These are phyloP conservation scores for Quercus robur DNA, from an alignment of 306 rosid genomes.

Conservation along the genomic window DNA sequence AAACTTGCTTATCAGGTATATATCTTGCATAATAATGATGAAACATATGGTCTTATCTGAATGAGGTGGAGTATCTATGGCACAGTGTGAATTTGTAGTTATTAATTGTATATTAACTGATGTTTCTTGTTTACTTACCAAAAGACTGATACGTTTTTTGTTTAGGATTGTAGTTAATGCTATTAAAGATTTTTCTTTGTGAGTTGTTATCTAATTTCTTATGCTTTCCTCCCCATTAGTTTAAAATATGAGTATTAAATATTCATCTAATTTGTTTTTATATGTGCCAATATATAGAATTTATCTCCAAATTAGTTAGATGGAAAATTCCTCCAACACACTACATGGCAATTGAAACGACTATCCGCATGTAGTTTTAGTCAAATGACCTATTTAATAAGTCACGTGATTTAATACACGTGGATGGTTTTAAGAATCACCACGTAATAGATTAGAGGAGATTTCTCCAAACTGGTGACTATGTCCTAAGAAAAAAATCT, in stretches of 20 bases:
- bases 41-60: conserved; percentile 8
- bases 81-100: not conserved
- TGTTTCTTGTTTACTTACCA: not conserved
- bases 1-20: conserved; percentile 94
- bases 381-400: no score
- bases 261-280: not conserved
- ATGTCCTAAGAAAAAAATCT: not conserved
- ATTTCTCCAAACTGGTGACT: no score
- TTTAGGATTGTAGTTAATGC: not conserved
- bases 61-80: not conserved
- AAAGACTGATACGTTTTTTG: not conserved
- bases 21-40: conserved; percentile 2
- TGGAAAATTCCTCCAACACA: no score
- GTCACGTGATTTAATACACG: no score
- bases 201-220: no score
- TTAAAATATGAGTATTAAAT: not conserved
- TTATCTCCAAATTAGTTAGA: no score
- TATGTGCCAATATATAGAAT: not conserved
- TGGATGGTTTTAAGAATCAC: no score
- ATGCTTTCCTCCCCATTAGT: not conserved
- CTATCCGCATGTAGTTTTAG: no score
- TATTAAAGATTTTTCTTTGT: no score
- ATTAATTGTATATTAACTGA: not conserved
- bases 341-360: accelerated
- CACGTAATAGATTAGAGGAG: no score